Conservation (phyloP, 225 moss, liverwort and hornwort species). For the Thuidium tamariscinum region DNA sequence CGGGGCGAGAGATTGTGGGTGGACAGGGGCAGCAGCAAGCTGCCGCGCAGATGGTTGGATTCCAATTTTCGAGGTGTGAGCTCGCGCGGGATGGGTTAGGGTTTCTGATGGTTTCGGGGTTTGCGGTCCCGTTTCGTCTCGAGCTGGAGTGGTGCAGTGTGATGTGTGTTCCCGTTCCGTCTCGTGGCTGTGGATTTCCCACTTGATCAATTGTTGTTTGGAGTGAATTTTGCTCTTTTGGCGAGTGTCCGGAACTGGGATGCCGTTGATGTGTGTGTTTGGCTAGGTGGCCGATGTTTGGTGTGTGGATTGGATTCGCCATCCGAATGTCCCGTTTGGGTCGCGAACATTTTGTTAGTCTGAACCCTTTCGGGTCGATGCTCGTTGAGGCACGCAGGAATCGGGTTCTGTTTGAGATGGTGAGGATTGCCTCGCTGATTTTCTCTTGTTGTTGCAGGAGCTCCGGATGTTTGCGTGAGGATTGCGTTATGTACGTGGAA, state of each 20-base stretch:
- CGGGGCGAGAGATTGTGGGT: background rate
- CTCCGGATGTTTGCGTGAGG: background rate
- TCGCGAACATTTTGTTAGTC: background rate
- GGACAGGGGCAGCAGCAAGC: background rate
- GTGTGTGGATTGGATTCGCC: background rate
- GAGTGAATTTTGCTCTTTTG: background rate
- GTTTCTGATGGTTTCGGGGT: conserved; percentile 2
- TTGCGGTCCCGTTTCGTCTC: background rate
- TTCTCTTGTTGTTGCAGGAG: background rate
- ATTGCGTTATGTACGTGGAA: background rate
- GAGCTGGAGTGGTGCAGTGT: background rate
- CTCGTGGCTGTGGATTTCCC: background rate
- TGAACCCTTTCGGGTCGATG: background rate
- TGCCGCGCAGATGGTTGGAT: background rate
- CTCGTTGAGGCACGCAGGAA: background rate
- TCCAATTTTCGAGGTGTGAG: background rate
- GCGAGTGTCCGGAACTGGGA: background rate
- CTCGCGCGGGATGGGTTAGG: conserved; percentile 1
- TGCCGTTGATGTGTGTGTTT: background rate
- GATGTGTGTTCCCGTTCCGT: background rate
- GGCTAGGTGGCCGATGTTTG: background rate
- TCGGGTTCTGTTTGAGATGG: background rate
- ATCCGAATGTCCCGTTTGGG: background rate
- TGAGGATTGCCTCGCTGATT: background rate
- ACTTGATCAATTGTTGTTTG: background rate